These are phyloP conservation scores for Annulohypoxylon bovei DNA, from an alignment of 495 filamentous ascomycete species.

Conservation along the genomic window DNA sequence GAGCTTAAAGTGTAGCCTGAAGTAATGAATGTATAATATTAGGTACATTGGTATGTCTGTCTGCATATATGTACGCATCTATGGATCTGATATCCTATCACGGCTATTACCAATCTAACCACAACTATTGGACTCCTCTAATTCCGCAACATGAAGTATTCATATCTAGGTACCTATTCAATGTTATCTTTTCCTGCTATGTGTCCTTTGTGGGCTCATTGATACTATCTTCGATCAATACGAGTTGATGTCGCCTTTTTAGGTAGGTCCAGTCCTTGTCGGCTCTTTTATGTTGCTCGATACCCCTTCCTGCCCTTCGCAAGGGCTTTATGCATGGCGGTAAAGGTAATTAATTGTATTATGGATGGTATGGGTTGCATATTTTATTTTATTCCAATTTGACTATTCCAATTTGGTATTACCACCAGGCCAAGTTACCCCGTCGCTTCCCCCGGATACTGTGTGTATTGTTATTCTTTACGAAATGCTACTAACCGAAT, in stretches of 20 bases:
- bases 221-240: slow-evolving; percentile 7
- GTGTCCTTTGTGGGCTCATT: slow-evolving; percentile 23
- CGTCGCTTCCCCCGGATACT: slow-evolving; percentile 1
- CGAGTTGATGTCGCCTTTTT: slow-evolving; percentile 31
- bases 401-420: slow-evolving; percentile 35
- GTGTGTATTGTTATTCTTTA: slow-evolving; percentile 19
- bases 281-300: background rate
- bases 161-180: background rate
- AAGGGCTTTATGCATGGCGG: slow-evolving; percentile 8
- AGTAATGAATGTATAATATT: background rate
- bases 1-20: slow-evolving; percentile 9
- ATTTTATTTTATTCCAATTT: slow-evolving; percentile 12
- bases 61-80: background rate
- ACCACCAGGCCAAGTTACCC: slow-evolving; percentile 19
- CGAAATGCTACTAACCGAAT: slow-evolving; percentile 24
- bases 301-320: background rate
- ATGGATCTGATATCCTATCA: slow-evolving; percentile 4
- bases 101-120: slow-evolving; percentile 20
- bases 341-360: background rate
- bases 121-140: slow-evolving; percentile 13
- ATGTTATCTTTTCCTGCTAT: slow-evolving; percentile 15
- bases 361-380: background rate
- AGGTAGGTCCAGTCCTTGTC: slow-evolving; percentile 32
- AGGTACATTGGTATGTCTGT: too few species aligned
- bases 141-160: slow-evolving; percentile 3